These are phyloP conservation scores for Verbascum thapsus DNA, from an alignment of 257 asterid genomes.

Conservation along the genomic window DNA sequence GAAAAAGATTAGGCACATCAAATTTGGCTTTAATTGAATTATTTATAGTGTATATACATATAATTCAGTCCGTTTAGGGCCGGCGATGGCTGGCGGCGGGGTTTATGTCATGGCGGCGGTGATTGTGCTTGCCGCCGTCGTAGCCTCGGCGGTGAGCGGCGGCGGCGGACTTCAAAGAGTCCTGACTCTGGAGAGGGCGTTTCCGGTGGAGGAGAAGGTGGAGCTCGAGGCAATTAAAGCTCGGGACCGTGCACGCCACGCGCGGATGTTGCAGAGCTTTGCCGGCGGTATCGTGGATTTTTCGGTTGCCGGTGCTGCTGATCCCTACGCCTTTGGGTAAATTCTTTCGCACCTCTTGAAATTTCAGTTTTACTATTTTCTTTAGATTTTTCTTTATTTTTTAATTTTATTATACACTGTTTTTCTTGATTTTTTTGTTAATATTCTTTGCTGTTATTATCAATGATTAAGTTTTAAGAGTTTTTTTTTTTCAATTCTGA, in stretches of 20 bases:
- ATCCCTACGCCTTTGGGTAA: constrained; percentile 82
- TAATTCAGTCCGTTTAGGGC: no score
- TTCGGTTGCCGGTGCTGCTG: constrained; percentile 73
- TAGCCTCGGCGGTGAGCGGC: constrained; percentile 30
- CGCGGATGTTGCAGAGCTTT: constrained; percentile 62
- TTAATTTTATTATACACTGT: no score
- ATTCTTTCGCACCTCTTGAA: background rate
- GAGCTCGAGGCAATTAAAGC: constrained; percentile 63
- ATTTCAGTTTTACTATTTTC: no score
- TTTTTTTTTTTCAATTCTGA: background rate
- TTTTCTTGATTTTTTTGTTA: no score
- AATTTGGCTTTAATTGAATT: constrained; percentile 4
- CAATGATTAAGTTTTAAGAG: no score
- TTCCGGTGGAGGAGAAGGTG: constrained; percentile 49
- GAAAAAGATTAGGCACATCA: no score
- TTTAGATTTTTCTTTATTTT: constrained; percentile 9
- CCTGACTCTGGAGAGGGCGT: constrained; percentile 60
- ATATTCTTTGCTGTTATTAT: no score
- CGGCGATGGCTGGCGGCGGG: constrained; percentile 49
- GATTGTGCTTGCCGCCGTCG: constrained; percentile 33
- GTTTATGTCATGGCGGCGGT: constrained; percentile 40
- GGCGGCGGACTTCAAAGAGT: constrained; percentile 47
- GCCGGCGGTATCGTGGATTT: constrained; percentile 76
- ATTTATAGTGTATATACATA: no score
- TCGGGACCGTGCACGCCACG: constrained; percentile 80